Base-by-base conservation (phyloP, 257 asterid species). In the Schizonepeta tenuifolia region DNA sequence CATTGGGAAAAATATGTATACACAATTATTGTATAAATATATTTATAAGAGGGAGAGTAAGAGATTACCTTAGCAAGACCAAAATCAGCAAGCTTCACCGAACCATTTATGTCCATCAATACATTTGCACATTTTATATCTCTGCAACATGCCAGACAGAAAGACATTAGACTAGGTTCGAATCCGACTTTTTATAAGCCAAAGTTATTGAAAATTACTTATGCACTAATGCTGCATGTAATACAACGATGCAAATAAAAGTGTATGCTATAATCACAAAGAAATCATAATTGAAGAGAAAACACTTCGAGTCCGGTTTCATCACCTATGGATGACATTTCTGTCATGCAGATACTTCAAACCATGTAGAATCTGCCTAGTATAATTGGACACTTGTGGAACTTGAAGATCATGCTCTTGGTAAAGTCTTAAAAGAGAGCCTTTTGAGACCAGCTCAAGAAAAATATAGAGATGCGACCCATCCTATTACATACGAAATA, bases 121-220 rank as follows among this genome's bases (percentile, higher is more conserved):
- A 92, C 86, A 85, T 89, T 92, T 72, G 98, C 90, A 70, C 98
- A 92, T 77, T 92, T 89, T 36, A 92, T 88, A 84, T 92, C 98
- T 83, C 98, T 95, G 86, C 47, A 78, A 77, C 20, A 60, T 38
- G 59, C 65, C 33, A 28, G 5, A 28, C 33, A 28, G 33, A 28
- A 28, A 28, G 33, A 44, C 46, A 24, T 24, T 1, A 2, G 26
- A 24, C 55, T 40, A 62, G 7, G 31, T 2, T 49, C 31, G 38
- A 14, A n/a, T 28, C 6, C 60, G 14, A 51, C 38, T 68, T 67
- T 43, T 7, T 51, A 33, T 14, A 46, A 33, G 38, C 67, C 28
- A 59, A 35, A 17, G 46, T 50, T 10, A 46, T 17, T 50, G 53
- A 53, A 17, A 2, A 24, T 24, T 2, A 24, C 26, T 24, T 24